These are phyloP conservation scores for Verticillium nonalfalfae DNA, from an alignment of 2,329 filamentous ascomycete species.

Conservation along the genomic window DNA sequence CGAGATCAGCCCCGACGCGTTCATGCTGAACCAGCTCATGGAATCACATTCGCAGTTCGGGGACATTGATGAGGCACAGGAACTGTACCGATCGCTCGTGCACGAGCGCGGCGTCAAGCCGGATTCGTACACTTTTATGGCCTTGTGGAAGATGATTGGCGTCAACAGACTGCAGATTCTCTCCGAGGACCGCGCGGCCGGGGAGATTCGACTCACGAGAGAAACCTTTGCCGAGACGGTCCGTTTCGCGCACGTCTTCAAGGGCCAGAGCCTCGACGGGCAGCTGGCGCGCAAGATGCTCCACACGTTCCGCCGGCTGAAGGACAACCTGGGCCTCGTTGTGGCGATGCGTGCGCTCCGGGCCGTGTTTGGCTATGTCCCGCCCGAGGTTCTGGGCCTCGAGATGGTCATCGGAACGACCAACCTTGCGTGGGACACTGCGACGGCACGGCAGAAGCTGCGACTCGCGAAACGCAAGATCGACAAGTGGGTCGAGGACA, in stretches of 20 bases:
- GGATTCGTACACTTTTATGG: conserved; percentile 63
- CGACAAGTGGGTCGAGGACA: conserved; percentile 20
- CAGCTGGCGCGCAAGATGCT: conserved; percentile 43
- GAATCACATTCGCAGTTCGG: conserved; percentile 58
- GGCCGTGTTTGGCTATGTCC: conserved; percentile 34
- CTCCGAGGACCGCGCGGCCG: conserved; percentile 17
- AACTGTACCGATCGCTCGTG: conserved; percentile 50
- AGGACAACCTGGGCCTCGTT: conserved; percentile 37
- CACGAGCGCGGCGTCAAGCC: conserved; percentile 43
- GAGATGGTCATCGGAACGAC: conserved; percentile 39
- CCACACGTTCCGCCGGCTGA: conserved; percentile 41
- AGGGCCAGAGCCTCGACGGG: conserved; percentile 33
- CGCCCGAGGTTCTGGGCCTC: conserved; percentile 37
- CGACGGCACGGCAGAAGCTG: conserved; percentile 31
- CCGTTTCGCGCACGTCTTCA: conserved; percentile 38
- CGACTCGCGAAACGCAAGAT: conserved; percentile 34
- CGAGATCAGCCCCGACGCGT: conserved; percentile 61
- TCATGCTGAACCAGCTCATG: conserved; percentile 75
- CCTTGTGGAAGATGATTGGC: conserved; percentile 56
- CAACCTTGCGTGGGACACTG: conserved; percentile 35
- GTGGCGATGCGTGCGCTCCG: conserved; percentile 37
- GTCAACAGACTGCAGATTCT: conserved; percentile 40
- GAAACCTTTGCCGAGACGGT: conserved; percentile 42
- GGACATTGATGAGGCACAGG: conserved; percentile 45
- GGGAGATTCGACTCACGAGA: conserved; percentile 28